Conservation (phyloP, 768 basidiomycete species). For the Butyriboletus loyo region DNA sequence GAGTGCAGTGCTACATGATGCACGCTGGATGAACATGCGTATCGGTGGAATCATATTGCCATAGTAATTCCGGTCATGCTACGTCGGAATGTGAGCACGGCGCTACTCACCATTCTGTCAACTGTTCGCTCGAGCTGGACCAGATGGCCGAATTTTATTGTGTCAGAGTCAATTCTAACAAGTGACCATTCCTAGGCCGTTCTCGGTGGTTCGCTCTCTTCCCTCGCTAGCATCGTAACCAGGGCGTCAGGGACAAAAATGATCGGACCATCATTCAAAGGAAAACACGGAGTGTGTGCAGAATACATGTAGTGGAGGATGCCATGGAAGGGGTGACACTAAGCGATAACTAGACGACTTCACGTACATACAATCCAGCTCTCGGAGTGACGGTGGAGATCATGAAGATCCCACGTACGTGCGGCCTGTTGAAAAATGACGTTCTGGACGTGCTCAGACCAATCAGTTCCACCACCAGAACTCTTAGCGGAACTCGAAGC, state of each 20-base stretch:
- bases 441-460: background rate
- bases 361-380: slow-evolving; percentile 15
- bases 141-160: too few species aligned
- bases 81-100: background rate
- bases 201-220: too few species aligned
- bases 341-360: slow-evolving; percentile 10
- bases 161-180: too few species aligned
- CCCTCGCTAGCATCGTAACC: background rate
- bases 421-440: background rate
- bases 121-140: too few species aligned
- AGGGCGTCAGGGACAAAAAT: background rate
- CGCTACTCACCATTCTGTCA: background rate
- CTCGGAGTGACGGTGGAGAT: background rate
- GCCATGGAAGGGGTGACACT: slow-evolving; percentile 20
- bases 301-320: slow-evolving; percentile 19
- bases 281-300: slow-evolving; percentile 12
- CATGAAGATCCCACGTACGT: slow-evolving; percentile 5
- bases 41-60: slow-evolving; percentile 35
- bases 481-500: slow-evolving; percentile 81
- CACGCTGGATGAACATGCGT: slow-evolving; percentile 8
- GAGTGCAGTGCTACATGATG: slow-evolving; percentile 5
- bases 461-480: slow-evolving; percentile 4
- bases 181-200: too few species aligned
- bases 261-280: background rate
- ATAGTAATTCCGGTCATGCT: background rate